These are phyloP conservation scores for Nakazawaea pomicola DNA, from an alignment of 805 yeast species.

Conservation along the genomic window DNA sequence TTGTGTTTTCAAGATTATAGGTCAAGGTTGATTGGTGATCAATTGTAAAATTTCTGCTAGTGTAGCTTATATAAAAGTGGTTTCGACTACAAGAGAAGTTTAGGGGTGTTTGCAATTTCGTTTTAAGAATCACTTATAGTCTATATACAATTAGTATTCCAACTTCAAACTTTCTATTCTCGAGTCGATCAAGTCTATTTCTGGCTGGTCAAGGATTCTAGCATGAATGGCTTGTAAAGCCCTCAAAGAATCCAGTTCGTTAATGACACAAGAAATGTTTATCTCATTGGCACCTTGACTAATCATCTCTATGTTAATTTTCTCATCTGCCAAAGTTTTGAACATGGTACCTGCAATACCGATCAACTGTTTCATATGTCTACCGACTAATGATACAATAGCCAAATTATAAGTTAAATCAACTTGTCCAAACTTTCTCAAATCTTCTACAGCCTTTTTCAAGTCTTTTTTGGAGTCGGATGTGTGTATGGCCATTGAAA, in stretches of 20 bases:
- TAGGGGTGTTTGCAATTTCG: not conserved
- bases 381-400: slow-evolving; percentile 91
- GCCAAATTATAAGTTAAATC: slow-evolving; percentile 86
- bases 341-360: slow-evolving; percentile 98
- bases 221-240: slow-evolving; percentile 86
- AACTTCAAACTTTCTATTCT: slow-evolving; percentile 41
- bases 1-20: no score
- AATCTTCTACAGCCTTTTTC: slow-evolving; percentile 70
- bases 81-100: not conserved
- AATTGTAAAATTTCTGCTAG: no score
- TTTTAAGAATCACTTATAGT: not conserved
- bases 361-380: slow-evolving; percentile 92
- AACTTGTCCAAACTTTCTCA: slow-evolving; percentile 78
- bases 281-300: slow-evolving; percentile 98
- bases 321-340: slow-evolving; percentile 85
- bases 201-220: slow-evolving; percentile 51
- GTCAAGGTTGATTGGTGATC: no score
- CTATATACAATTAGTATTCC: slow-evolving; percentile 18
- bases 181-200: slow-evolving; percentile 26
- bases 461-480: slow-evolving; percentile 53
- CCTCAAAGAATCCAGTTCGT: slow-evolving; percentile 72
- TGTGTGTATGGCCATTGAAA: slow-evolving; percentile 93
- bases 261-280: slow-evolving; percentile 92
- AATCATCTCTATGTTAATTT: slow-evolving; percentile 95
- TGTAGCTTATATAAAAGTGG: no score